Conservation (phyloP, 768 basidiomycete genomes). For the Trametes elegans region DNA sequence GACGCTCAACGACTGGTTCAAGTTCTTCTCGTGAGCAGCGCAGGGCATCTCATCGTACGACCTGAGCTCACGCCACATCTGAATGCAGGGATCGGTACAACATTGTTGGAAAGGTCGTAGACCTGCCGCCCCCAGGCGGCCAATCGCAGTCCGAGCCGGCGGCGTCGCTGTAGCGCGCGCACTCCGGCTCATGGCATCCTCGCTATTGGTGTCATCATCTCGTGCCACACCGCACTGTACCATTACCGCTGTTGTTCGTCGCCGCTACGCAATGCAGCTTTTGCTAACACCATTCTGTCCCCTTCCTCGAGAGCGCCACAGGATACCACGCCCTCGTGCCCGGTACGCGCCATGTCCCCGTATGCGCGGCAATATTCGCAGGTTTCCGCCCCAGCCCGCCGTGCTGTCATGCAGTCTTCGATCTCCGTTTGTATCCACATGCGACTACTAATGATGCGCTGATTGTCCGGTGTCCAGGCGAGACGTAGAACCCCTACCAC, state of each 20-base stretch:
- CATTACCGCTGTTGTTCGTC: background rate
- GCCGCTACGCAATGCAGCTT: background rate
- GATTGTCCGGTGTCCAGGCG: too few species aligned
- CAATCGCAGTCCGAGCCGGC: background rate
- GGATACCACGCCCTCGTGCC: background rate
- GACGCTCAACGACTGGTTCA: slow-evolving; percentile 85
- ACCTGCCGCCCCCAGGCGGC: slow-evolving; percentile 38
- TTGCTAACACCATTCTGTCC: background rate
- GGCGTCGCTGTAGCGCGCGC: slow-evolving; percentile 5
- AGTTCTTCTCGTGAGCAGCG: slow-evolving; percentile 66
- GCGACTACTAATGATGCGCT: too few species aligned
- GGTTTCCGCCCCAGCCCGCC: too few species aligned
- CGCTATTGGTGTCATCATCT: too few species aligned
- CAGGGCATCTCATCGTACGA: background rate
- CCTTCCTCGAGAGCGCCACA: background rate
- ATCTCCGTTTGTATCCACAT: too few species aligned
- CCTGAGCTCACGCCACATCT: background rate
- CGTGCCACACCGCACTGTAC: background rate
- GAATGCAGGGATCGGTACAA: slow-evolving; percentile 76
- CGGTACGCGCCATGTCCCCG: too few species aligned
- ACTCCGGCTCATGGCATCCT: background rate
- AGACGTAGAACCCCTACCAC: too few species aligned
- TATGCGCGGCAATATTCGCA: too few species aligned
- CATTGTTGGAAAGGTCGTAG: slow-evolving; percentile 73
- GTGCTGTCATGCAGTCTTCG: too few species aligned